Base-by-base conservation (phyloP, 352 stramenopile genomes). In the Phytophthora fragariaefolia region DNA sequence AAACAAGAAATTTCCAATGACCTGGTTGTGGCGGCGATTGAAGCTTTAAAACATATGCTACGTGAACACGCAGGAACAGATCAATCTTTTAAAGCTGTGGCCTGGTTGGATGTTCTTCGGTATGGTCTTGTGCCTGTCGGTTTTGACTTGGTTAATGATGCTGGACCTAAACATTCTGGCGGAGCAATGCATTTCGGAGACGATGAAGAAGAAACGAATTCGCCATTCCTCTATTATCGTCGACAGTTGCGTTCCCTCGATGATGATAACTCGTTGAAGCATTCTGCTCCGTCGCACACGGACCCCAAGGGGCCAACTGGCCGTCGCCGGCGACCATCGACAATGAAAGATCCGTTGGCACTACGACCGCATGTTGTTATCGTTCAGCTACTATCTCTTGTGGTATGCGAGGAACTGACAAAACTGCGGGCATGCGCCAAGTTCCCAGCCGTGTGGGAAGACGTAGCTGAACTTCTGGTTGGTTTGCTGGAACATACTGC, bases 81-180 rank as follows among this genome's bases (percentile, higher is more conserved):
- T 6, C 58, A 55, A 34, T 77, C 73, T 0, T 80, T 91, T 23
- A 74, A 69, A 0, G 58, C 78, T 7, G 62, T 60, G 2, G 77
- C 79, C 8, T 92, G 84, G 80, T 68, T 92, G 12, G 82, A 91
- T 34, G 57, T 92, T 30, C 56, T 92, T 36, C 70, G 78, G 22
- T 79, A 77, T 8, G 84, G 80, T 4, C 55, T 92, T 9, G 45
- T 91, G n/a, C 77, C 78, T 36, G 63, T 92, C 22, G 82, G 82
- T 22, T 80, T 79, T 46, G 82, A 80, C 50, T 57, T 92, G 12
- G 45, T 92, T n/a, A 71, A 79, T 22, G 68, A 63, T 8, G 59
- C 32, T 52, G 38, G 43, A 18, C 64, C 28, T 2, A 61, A 62
- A 3, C 46, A 46, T 49, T 59, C 24, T 24, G 50, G 48, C 30